phyloP scores from a whole-genome alignment of 2,329 filamentous ascomycete species.

The Dryadomyces quercivorus region DNA sequence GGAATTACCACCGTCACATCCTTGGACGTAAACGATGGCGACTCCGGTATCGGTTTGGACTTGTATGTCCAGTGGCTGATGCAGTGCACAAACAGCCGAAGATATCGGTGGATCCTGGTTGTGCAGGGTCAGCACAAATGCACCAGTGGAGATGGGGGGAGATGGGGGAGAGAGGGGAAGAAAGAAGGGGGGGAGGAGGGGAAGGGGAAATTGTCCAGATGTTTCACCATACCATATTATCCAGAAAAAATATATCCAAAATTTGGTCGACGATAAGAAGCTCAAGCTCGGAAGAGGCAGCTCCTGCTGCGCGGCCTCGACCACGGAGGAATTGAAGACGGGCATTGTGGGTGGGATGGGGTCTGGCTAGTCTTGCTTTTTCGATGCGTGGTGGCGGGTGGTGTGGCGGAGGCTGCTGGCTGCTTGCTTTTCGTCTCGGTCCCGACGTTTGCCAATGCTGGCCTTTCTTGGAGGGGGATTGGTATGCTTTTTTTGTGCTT shows the following conservation, averaged over 20 bases:
- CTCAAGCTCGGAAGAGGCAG: background rate
- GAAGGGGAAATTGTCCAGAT: background rate
- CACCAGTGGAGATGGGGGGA: background rate
- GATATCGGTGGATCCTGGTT: conserved; percentile 70
- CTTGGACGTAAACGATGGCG: conserved; percentile 64
- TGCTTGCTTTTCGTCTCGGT: too few species aligned
- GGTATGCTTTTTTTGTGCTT: background rate
- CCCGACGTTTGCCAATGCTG: too few species aligned
- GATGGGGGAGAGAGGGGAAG: background rate
- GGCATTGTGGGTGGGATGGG: conserved; percentile 5
- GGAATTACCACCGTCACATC: conserved; percentile 94
- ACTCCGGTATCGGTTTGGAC: conserved; percentile 69
- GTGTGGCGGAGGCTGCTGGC: too few species aligned
- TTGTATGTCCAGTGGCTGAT: conserved; percentile 78
- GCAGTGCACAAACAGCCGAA: conserved; percentile 74
- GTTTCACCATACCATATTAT: conserved; percentile 31
- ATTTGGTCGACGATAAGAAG: conserved; percentile 30
- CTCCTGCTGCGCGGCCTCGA: background rate
- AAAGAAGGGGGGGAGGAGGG: background rate
- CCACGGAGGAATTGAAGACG: background rate
- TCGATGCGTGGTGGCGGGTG: too few species aligned
- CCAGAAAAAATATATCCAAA: conserved; percentile 31
- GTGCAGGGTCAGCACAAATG: background rate
- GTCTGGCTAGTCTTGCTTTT: too few species aligned
- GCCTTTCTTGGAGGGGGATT: too few species aligned